A percentile compares a stretch with the other conserved stretches of the same genome.
Conservation (phyloP, 495 filamentous ascomycete species). For the Penicillium salamii region DNA sequence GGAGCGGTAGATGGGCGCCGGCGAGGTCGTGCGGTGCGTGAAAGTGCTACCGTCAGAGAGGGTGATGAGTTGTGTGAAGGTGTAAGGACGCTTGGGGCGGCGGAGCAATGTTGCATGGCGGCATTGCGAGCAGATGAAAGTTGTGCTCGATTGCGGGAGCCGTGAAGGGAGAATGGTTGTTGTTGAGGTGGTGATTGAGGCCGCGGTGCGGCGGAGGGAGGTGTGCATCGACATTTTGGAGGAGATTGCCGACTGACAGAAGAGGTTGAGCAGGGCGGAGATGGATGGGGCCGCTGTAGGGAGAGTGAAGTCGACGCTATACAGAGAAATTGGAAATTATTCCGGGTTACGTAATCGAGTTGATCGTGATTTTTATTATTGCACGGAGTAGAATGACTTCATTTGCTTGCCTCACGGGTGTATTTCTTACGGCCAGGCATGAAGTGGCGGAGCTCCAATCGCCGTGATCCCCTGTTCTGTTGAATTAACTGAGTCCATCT, state of each 20-base stretch:
- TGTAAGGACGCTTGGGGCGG: conserved; percentile 87
- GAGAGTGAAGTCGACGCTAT: conserved; percentile 21
- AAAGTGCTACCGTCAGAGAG: conserved; percentile 89
- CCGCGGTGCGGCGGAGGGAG: conserved; percentile 44
- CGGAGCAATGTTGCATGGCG: conserved; percentile 88
- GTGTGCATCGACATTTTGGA: conserved; percentile 37
- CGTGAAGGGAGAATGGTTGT: conserved; percentile 23
- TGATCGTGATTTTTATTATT: conserved; percentile 10
- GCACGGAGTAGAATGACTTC: conserved; percentile 7
- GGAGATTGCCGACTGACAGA: background rate
- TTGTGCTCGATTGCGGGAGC: conserved; percentile 28
- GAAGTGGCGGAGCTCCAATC: background rate
- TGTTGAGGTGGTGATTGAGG: conserved; percentile 31
- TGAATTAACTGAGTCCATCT: conserved; percentile 12
- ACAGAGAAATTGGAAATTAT: conserved; percentile 31
- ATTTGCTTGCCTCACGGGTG: background rate
- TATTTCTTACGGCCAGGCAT: conserved; percentile 12
- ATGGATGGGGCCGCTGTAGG: conserved; percentile 8
- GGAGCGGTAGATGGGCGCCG: conserved; percentile 68
- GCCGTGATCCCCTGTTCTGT: conserved; percentile 1
- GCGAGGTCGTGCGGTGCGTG: conserved; percentile 84
- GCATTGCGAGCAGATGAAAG: conserved; percentile 48
- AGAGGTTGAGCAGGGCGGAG: background rate
- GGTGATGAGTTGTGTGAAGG: conserved; percentile 92
- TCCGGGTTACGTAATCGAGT: conserved; percentile 26